Evolutionary conservation across 2,329 filamentous ascomycete genomes (phyloP).

Genomic region (Xylariaceae sp.): DNA sequence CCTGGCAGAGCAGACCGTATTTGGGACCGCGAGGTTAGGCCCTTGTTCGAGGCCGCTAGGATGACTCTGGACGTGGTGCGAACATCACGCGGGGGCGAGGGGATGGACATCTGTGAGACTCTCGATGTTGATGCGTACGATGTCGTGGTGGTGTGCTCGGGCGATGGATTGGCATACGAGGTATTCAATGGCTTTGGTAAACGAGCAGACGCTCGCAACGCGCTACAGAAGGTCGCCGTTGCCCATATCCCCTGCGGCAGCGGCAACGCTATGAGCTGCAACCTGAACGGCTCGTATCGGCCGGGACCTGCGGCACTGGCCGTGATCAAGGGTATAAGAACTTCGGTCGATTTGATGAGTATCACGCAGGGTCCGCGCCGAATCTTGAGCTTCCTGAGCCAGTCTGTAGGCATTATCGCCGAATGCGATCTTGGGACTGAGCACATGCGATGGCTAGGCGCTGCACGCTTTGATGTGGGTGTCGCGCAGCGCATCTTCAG

Average conservation of each 20-base stretch:
- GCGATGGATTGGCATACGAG: constrained; percentile 90
- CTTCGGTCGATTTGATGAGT: constrained; percentile 82
- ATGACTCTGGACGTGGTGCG: constrained; percentile 76
- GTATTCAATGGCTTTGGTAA: constrained; percentile 91
- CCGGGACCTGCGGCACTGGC: constrained; percentile 78
- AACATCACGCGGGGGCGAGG: constrained; percentile 78
- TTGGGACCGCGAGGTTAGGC: constrained; percentile 77
- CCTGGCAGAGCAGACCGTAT: constrained; percentile 75
- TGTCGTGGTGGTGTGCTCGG: constrained; percentile 86
- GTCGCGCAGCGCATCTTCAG: constrained; percentile 77
- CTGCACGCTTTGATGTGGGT: constrained; percentile 82
- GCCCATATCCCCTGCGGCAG: constrained; percentile 90
- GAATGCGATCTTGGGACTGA: constrained; percentile 92
- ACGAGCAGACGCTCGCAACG: constrained; percentile 74
- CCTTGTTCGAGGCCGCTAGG: constrained; percentile 80
- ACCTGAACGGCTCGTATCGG: constrained; percentile 80
- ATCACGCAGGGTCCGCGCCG: constrained; percentile 80
- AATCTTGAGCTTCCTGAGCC: constrained; percentile 86
- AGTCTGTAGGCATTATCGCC: constrained; percentile 87
- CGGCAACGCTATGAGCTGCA: constrained; percentile 92
- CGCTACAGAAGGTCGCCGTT: constrained; percentile 78
- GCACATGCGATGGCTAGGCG: constrained; percentile 90
- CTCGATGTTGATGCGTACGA: constrained; percentile 83
- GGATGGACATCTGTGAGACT: constrained; percentile 74
- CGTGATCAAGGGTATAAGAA: constrained; percentile 86